Conservation (phyloP, 2,329 filamentous ascomycete species). For the Fusarium cicatricum region DNA sequence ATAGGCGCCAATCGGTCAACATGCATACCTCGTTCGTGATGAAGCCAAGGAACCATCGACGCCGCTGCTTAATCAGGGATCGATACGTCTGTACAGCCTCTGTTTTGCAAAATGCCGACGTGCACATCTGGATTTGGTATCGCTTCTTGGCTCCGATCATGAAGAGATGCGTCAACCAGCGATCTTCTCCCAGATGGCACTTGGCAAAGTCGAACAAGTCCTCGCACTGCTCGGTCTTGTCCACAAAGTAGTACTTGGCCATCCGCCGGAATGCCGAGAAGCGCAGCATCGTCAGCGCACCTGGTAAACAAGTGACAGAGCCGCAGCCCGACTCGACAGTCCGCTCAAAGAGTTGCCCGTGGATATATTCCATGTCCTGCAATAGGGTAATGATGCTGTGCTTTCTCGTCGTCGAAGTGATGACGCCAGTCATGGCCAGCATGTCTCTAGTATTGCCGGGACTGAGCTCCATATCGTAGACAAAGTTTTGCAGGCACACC, state of each 20-base stretch:
- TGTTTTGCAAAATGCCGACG: constrained; percentile 97
- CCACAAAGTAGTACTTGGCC: constrained; percentile 98
- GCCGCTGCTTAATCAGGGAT: constrained; percentile 90
- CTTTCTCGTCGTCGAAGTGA: constrained; percentile 90
- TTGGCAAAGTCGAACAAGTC: constrained; percentile 98
- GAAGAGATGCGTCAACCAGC: constrained; percentile 97
- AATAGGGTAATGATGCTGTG: constrained; percentile 90
- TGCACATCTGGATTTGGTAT: constrained; percentile 98
- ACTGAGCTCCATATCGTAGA: constrained; percentile 98
- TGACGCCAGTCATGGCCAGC: constrained; percentile 97
- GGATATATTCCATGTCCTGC: constrained; percentile 98
- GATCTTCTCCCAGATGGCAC: constrained; percentile 92
- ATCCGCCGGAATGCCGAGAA: constrained; percentile 97
- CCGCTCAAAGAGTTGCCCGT: constrained; percentile 94
- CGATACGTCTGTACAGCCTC: constrained; percentile 90
- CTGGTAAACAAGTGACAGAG: constrained; percentile 92
- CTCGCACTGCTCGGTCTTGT: constrained; percentile 94
- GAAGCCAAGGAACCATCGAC: constrained; percentile 96
- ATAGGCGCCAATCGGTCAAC: constrained; percentile 92
- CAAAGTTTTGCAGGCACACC: constrained; percentile 94
- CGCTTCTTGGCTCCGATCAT: constrained; percentile 96
- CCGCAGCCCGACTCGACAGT: constrained; percentile 95
- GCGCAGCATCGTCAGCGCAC: constrained; percentile 92
- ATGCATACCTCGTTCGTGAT: constrained; percentile 99
- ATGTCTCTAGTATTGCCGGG: constrained; percentile 91